Evolutionary conservation across 192 early-diverging fungal species (phyloP).

Genomic region (Podila horticola): DNA sequence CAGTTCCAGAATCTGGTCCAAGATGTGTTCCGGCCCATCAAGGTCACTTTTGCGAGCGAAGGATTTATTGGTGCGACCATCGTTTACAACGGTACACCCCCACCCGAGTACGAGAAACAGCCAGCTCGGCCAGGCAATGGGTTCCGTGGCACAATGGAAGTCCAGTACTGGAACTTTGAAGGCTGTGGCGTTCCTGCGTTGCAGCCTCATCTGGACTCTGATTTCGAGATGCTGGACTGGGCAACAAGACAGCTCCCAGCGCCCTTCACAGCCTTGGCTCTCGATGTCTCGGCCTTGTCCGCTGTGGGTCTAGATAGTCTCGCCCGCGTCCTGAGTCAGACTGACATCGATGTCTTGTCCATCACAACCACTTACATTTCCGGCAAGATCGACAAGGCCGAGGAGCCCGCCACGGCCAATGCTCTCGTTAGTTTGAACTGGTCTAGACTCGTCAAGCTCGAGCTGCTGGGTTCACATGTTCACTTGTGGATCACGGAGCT

Average conservation of each 20-base stretch:
- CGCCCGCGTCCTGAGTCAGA: neutral
- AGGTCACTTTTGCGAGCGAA: neutral
- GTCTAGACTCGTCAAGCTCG: neutral
- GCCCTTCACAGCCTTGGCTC: neutral
- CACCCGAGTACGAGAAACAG: neutral
- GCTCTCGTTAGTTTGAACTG: neutral
- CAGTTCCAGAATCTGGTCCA: neutral
- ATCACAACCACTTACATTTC: neutral
- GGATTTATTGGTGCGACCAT: neutral
- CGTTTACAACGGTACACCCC: neutral
- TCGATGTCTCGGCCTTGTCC: neutral
- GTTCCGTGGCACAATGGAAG: neutral
- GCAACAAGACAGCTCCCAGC: neutral
- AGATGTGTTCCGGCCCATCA: neutral
- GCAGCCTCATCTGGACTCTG: neutral
- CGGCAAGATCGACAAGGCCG: neutral
- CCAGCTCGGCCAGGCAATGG: neutral
- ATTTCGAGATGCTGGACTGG: conserved; percentile 1
- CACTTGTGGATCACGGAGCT: neutral
- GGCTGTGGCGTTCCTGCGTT: neutral
- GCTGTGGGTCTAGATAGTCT: neutral
- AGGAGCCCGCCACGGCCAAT: neutral
- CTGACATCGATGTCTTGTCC: neutral
- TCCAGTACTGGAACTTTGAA: neutral
- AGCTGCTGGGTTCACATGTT: neutral